Conservation (phyloP, 2,329 filamentous ascomycete species). For the Penicillium sp. region DNA sequence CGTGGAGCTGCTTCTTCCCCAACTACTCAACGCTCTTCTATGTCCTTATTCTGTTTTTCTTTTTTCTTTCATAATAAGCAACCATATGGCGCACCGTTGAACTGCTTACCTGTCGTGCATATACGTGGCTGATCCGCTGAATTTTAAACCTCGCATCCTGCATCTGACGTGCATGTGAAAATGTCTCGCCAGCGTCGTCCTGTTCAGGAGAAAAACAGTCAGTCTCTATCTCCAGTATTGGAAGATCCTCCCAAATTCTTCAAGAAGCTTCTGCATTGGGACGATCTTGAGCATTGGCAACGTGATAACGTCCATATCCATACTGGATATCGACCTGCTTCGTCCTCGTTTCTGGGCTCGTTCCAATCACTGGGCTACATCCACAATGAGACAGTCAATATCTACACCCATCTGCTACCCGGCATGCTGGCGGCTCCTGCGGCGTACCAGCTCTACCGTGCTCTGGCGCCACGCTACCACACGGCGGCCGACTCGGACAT, state of each 20-base stretch:
- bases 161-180: slow-evolving; percentile 25
- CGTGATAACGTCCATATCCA: slow-evolving; percentile 69
- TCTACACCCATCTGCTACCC: slow-evolving; percentile 70
- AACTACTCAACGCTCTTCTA: slow-evolving; percentile 24
- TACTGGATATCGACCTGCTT: slow-evolving; percentile 63
- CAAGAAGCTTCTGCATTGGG: slow-evolving; percentile 48
- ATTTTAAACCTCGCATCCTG: slow-evolving; percentile 13
- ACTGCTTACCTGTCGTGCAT: slow-evolving; percentile 15
- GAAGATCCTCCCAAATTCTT: slow-evolving; percentile 28
- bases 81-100: background rate
- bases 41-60: slow-evolving; percentile 2
- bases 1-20: slow-evolving; percentile 16
- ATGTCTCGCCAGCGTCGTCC: slow-evolving; percentile 37
- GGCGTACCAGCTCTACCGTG: slow-evolving; percentile 54
- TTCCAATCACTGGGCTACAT: slow-evolving; percentile 60
- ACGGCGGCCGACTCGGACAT: slow-evolving; percentile 63
- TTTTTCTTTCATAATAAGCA: background rate
- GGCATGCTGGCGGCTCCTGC: slow-evolving; percentile 57
- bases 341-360: slow-evolving; percentile 60
- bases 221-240: slow-evolving; percentile 26
- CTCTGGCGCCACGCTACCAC: slow-evolving; percentile 64
- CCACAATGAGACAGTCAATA: slow-evolving; percentile 70
- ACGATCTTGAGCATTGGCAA: slow-evolving; percentile 54
- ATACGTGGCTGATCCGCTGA: slow-evolving; percentile 9
- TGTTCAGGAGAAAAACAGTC: slow-evolving; percentile 22